Evolutionary conservation across 2,329 filamentous ascomycete species (phyloP), one percentile per base, ranked within the genome.

Genomic region (Fusarium sterilihyphosum): DNA sequence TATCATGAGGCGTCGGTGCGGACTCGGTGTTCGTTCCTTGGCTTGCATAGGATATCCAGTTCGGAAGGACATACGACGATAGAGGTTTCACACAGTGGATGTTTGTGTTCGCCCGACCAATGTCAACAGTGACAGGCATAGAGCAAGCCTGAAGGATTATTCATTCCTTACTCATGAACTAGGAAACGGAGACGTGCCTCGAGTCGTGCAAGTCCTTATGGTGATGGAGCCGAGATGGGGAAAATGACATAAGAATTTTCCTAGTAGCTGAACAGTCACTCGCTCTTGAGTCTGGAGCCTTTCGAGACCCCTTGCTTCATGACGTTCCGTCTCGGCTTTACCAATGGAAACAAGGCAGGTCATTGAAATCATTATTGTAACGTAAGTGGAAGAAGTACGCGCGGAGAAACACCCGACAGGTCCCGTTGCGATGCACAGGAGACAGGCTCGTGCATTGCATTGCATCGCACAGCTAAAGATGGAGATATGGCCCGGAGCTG

Each of bases 271-370:
- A n/a, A 29, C 11, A 43, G 26, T 31, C 24, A 56, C 24, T 41
- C 35, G 14, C 24, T 35, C 57, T 38, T 9, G 40, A 56, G 35
- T 22, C 52, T 18, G 40, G 63, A 70, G 40, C 22, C 61, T 59
- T 40, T 54, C 49, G 44, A 50, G 64, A 20, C 54, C 52, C 50
- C 41, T 60, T 63, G 56, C 44, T 50, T 43, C 49, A 65, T 78
- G 74, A 77, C 61, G 52, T 74, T 58, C 64, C 47, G 24, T 41
- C 58, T 63, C 65, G 67, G 53, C 43, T 65, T 70, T 67, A 56
- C 46, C 73, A 77, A 63, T 41, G 46, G 72, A 71, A 70, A 54
- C 58, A 68, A 58, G 53, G 49, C 46, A 72, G 41, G 61, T 58
- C 61, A 67, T 71, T 64, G 54, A 57, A 44, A 50, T 52, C 20